phyloP scores from a whole-genome alignment of 1,284 basidiomycete species.

The Cryptococcus sp. region DNA sequence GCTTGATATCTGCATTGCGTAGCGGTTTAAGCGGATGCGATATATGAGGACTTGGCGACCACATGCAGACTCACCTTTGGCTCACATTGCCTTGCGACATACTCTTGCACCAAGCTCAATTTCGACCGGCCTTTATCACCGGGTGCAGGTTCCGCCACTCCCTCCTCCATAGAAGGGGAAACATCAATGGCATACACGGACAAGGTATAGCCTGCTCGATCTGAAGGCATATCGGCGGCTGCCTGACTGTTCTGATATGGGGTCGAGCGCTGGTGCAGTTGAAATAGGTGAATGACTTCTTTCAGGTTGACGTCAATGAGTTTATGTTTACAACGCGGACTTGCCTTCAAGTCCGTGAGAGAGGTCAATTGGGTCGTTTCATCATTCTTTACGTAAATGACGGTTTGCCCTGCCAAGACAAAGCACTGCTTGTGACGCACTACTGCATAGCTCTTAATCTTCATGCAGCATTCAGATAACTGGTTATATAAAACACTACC shows the following conservation, averaged over 20 bases:
- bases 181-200: constrained; percentile 74
- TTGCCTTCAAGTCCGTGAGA: too few species aligned
- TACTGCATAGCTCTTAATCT: too few species aligned
- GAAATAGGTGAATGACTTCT: too few species aligned
- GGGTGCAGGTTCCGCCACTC: constrained; percentile 62
- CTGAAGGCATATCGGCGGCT: constrained; percentile 17
- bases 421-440: neutral
- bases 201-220: constrained; percentile 46
- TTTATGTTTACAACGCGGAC: neutral
- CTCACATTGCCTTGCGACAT: constrained; percentile 81
- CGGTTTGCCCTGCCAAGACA: neutral
- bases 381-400: neutral
- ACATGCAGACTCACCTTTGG: constrained; percentile 66
- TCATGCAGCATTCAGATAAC: too few species aligned
- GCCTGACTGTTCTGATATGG: neutral
- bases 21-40: neutral
- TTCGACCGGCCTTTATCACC: constrained; percentile 65
- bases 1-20: constrained; percentile 68
- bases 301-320: constrained; percentile 1
- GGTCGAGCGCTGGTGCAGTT: neutral
- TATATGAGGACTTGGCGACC: neutral
- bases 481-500: too few species aligned
- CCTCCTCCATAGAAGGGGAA: constrained; percentile 77
- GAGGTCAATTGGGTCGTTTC: too few species aligned
- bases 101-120: constrained; percentile 78